Evolutionary conservation across 169 alveolate species (phyloP), one percentile per base, ranked within the genome.

Genomic region (Cryptosporidium andersoni): DNA sequence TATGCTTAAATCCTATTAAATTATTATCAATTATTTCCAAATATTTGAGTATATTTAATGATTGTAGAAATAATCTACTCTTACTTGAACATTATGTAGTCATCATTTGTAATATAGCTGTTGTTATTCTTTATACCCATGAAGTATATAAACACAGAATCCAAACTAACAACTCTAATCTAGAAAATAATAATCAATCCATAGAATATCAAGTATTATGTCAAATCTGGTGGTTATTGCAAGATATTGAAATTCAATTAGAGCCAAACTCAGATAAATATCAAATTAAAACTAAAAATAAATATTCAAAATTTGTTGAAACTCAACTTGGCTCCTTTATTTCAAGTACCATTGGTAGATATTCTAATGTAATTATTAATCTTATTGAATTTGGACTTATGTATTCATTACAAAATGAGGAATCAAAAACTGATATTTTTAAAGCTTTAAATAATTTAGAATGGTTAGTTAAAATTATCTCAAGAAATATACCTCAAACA

Each of bases 121-220:
- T 74, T 1, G 16, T 58, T 36, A 74, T 74, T 58, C 62, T 74
- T 7, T 56, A 74, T 48, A 43, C 60, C 43, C 67, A 74, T 34
- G 74, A 74, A 58, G 67, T 74, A 56, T 58, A 58, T 3, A 74
- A 42, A 2, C 74, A 74, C 63, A 56, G 49, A 74, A 74, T 43
- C 34, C 62, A 55, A 2, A 37, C 60, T 56, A 55, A 47, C 40
- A 25, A 25, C 25, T 25, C 25, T 25, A 25, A 25, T 25, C 25
- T 25, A 25, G 25, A 5, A 0, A 74, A 36, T 25, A 55, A 62
- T 62, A 40, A 43, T 58, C 66, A 43, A 60, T 58, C 34, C 34
- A 49, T 42, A 45, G 85, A 74, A 34, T 74, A 47, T 55, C 74
- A 74, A 6, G 45, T 74, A 39, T 45, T 74, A 43, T 74, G 74